Conservation (phyloP, 2,329 filamentous ascomycete genomes). For the Didymella pinodella region DNA sequence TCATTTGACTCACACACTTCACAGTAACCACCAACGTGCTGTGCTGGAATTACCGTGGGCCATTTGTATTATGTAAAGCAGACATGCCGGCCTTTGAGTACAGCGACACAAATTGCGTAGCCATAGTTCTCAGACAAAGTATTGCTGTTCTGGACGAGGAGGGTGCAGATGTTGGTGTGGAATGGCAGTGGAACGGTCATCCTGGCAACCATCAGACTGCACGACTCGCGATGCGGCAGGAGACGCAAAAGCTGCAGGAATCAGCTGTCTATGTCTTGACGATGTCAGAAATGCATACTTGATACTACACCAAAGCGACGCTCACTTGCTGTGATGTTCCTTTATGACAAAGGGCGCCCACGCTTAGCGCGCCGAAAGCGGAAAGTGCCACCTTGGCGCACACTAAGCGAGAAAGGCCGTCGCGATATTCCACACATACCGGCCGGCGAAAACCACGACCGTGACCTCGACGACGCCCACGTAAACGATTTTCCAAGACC, state of each 20-base stretch:
- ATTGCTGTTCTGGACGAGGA: neutral
- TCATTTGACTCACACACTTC: neutral
- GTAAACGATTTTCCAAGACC: slow-evolving; percentile 34
- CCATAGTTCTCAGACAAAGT: neutral
- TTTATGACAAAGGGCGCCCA: neutral
- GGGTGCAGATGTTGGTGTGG: neutral
- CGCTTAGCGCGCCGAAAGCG: slow-evolving; percentile 13
- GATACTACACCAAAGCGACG: neutral
- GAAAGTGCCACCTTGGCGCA: slow-evolving; percentile 8
- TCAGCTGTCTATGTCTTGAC: neutral
- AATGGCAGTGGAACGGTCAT: neutral
- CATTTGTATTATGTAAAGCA: neutral
- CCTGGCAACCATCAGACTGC: neutral
- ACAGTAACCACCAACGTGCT: neutral
- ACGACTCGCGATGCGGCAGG: neutral
- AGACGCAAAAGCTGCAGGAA: neutral
- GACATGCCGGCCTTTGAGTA: neutral
- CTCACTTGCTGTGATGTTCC: neutral
- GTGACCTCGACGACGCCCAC: slow-evolving; percentile 35
- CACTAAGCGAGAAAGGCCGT: slow-evolving; percentile 1
- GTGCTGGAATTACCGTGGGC: neutral
- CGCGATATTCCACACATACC: slow-evolving; percentile 8
- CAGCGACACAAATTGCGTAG: neutral
- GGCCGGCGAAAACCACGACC: slow-evolving; percentile 20
- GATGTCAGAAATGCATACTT: neutral